These are phyloP conservation scores for Croton laevigatus DNA, from an alignment of 441 rosid genomes.

Conservation along the genomic window DNA sequence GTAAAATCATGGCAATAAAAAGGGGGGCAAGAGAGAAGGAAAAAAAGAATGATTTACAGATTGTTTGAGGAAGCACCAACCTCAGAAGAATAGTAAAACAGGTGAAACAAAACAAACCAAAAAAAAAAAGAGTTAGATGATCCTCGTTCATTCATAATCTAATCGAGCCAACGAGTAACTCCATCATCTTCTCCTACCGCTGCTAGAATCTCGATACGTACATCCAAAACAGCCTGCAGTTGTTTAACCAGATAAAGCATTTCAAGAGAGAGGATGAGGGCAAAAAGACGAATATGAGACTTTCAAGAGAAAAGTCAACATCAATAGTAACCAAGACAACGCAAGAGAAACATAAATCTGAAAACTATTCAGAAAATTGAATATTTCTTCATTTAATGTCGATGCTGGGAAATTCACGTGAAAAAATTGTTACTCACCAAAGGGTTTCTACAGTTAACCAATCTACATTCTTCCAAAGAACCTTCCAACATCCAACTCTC, in stretches of 20 bases:
- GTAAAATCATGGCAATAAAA: conserved; percentile 10
- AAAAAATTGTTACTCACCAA: conserved; percentile 37
- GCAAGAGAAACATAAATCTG: neutral
- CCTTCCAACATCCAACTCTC: conserved; percentile 98
- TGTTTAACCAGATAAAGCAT: conserved; percentile 22
- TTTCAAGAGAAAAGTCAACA: neutral
- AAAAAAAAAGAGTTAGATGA: conserved; percentile 7
- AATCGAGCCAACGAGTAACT: conserved; percentile 85
- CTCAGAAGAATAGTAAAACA: conserved; percentile 21
- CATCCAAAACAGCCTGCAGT: conserved; percentile 81
- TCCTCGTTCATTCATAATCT: conserved; percentile 23
- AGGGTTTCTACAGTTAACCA: conserved; percentile 83
- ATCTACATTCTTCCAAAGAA: conserved; percentile 77
- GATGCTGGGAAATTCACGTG: neutral
- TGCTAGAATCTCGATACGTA: conserved; percentile 78
- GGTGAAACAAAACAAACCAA: neutral
- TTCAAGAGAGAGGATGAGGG: neutral
- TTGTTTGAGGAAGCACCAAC: conserved; percentile 28
- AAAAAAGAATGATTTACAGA: conserved; percentile 41
- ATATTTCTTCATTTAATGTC: neutral
- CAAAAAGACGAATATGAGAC: neutral
- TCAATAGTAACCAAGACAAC: neutral
- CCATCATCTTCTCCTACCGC: conserved; percentile 78
- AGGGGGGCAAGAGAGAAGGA: neutral
- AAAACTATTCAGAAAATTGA: neutral